A percentile compares a stretch with the other conserved stretches of the same genome.
Evolutionary conservation across 129 eudicot species (phyloP).

Genomic region (Flaveria trinervia): DNA sequence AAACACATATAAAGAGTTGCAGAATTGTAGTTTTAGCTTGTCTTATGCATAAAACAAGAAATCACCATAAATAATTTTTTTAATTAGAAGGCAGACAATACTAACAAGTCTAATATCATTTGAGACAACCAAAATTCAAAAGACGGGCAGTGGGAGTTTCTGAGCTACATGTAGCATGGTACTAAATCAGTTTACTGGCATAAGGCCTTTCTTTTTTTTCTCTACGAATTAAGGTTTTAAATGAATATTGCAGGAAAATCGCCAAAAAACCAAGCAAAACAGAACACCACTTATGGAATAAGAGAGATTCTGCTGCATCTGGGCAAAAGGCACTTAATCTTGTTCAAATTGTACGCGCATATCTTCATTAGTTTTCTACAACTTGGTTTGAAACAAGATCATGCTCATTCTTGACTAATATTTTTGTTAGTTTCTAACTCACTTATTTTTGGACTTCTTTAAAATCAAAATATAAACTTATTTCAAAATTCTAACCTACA

Average conservation of each 20-base stretch:
- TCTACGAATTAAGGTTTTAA: background rate
- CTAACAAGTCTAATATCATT: background rate
- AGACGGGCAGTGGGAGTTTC: too few species aligned
- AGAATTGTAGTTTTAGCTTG: conserved; percentile 2
- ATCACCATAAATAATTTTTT: background rate
- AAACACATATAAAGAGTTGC: background rate
- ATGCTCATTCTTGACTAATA: background rate
- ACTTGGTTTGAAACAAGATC: background rate
- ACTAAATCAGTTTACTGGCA: background rate
- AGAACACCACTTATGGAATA: conserved; percentile 88
- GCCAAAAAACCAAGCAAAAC: conserved; percentile 50
- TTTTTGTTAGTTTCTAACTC: background rate
- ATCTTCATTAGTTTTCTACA: background rate
- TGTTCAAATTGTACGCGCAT: conserved; percentile 56
- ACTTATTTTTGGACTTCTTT: background rate
- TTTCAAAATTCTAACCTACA: conserved; percentile 19
- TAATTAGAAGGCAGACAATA: background rate
- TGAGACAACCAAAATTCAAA: too few species aligned
- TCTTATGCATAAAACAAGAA: background rate
- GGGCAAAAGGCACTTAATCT: conserved; percentile 78
- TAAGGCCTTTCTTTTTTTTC: background rate
- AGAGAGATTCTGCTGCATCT: conserved; percentile 74
- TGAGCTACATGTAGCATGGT: too few species aligned
- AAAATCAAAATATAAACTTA: background rate
- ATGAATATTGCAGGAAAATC: conserved; percentile 44